These are phyloP conservation scores for Globisporangium irregulare DNA, from an alignment of 352 stramenopile species.

Conservation along the genomic window DNA sequence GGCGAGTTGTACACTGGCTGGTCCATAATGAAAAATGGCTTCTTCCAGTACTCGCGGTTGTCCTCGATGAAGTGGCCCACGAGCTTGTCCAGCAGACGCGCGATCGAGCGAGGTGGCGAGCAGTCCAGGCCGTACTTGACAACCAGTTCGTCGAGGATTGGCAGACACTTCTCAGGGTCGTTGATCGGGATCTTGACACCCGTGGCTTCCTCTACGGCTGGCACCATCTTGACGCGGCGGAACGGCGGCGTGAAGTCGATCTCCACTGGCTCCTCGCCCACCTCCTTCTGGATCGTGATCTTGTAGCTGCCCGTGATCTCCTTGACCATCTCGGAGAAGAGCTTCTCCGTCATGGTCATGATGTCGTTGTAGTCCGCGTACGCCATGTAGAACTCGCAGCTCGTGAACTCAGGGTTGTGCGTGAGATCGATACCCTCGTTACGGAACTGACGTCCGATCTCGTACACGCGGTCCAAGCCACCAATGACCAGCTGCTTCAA, in stretches of 20 bases:
- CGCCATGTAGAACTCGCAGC: constrained; percentile 98
- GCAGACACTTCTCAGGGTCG: constrained; percentile 52
- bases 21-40: constrained; percentile 99
- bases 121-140: constrained; percentile 75
- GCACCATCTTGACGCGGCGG: constrained; percentile 93
- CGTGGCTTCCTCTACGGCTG: constrained; percentile 66
- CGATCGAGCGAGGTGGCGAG: constrained; percentile 63
- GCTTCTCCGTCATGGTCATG: constrained; percentile 95
- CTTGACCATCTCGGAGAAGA: constrained; percentile 90
- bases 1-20: constrained; percentile 97
- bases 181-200: constrained; percentile 71
- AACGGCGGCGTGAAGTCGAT: constrained; percentile 95
- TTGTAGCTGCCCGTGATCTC: constrained; percentile 87
- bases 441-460: constrained; percentile 98
- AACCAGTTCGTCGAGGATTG: constrained; percentile 63
- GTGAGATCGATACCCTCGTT: constrained; percentile 98
- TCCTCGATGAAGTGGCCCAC: constrained; percentile 88
- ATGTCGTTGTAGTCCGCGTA: constrained; percentile 99
- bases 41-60: constrained; percentile 85
- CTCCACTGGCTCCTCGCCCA: constrained; percentile 61
- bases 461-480: constrained; percentile 97
- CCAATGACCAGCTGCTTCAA: constrained; percentile 98
- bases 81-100: constrained; percentile 86
- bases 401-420: constrained; percentile 99
- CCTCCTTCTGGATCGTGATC: constrained; percentile 90